phyloP scores from a whole-genome alignment of 2,329 filamentous ascomycete species.

The Cercospora sp. region DNA sequence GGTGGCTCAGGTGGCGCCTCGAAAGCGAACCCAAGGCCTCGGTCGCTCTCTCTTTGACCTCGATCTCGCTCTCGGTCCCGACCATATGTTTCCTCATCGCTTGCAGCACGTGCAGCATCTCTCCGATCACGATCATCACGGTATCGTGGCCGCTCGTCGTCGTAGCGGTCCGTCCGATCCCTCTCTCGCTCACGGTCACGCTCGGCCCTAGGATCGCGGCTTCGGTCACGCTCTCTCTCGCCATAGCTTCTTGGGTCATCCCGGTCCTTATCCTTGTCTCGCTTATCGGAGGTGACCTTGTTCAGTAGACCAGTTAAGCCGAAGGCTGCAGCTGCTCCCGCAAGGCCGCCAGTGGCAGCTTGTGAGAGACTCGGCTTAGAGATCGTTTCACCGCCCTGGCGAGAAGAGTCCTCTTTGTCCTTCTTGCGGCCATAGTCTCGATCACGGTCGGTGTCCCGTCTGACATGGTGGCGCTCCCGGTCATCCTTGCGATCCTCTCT shows the following conservation, averaged over 20 bases:
- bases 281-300: constrained; percentile 27
- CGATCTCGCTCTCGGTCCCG: constrained; percentile 33
- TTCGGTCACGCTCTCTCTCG: constrained; percentile 28
- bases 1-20: constrained; percentile 32
- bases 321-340: constrained; percentile 35
- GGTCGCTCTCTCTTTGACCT: constrained; percentile 30
- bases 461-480: constrained; percentile 32
- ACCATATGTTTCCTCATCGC: constrained; percentile 31
- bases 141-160: constrained; percentile 25
- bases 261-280: constrained; percentile 30
- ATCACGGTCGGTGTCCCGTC: constrained; percentile 31
- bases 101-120: constrained; percentile 20
- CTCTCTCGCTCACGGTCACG: constrained; percentile 25
- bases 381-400: constrained; percentile 24
- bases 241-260: constrained; percentile 25
- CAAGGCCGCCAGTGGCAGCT: constrained; percentile 36
- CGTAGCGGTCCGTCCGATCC: constrained; percentile 23
- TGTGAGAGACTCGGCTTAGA: constrained; percentile 32
- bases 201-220: constrained; percentile 25
- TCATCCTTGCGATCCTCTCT: constrained; percentile 29
- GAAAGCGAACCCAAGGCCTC: constrained; percentile 39
- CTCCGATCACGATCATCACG: constrained; percentile 25
- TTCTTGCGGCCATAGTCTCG: constrained; percentile 30
- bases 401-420: constrained; percentile 31
- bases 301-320: constrained; percentile 34